Conservation (phyloP, 768 basidiomycete genomes). For the Russula griseocarnosa region DNA sequence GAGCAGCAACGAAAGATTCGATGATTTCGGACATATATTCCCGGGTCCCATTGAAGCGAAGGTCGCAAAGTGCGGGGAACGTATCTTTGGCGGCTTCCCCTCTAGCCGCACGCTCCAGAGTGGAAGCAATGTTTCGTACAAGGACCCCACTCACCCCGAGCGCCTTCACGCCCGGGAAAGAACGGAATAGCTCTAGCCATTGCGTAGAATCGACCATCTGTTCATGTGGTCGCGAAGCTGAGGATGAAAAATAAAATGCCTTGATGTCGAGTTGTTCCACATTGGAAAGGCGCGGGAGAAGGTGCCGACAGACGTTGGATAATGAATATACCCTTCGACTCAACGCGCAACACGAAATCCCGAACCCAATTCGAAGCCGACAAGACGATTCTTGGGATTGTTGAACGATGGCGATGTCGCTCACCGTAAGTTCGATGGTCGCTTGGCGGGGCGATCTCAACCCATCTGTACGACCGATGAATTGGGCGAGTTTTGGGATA, state of each 20-base stretch:
- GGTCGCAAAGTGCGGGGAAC: slow-evolving; percentile 1
- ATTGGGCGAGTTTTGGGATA: slow-evolving; percentile 3
- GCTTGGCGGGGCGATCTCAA: not conserved
- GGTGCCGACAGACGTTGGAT: not conserved
- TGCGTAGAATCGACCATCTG: not conserved
- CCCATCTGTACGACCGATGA: slow-evolving; percentile 1
- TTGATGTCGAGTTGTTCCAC: slow-evolving; percentile 7
- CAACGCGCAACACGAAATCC: not conserved
- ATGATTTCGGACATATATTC: not conserved
- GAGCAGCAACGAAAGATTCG: not conserved
- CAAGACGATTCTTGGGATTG: not conserved
- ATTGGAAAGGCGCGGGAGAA: not conserved
- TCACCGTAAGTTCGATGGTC: not conserved
- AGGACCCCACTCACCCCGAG: not conserved
- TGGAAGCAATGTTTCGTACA: not conserved
- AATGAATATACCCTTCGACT: not conserved
- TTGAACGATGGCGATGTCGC: not conserved
- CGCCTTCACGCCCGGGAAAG: not conserved
- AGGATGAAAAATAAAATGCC: not conserved
- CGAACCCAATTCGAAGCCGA: not conserved
- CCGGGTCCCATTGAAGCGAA: not conserved
- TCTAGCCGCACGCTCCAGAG: not conserved
- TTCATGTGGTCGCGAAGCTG: not conserved
- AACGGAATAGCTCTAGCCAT: slow-evolving; percentile 1
- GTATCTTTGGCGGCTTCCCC: not conserved